Conservation (phyloP, 129 eudicot genomes). For the Escallonia rubra region DNA sequence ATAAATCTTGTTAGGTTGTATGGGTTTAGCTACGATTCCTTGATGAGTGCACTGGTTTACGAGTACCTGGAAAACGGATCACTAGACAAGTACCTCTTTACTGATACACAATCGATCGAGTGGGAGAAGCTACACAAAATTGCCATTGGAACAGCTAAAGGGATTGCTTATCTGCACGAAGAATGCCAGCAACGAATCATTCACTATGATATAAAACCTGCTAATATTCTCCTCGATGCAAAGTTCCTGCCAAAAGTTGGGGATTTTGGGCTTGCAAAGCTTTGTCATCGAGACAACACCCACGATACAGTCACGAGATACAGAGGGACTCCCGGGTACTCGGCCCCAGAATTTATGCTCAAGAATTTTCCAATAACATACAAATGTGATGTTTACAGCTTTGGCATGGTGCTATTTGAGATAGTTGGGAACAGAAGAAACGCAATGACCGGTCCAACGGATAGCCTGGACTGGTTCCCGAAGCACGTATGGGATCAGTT, state of each 20-base stretch:
- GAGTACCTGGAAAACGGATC: slow-evolving; percentile 34
- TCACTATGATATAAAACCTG: slow-evolving; percentile 37
- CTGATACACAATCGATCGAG: neutral
- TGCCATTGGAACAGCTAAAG: slow-evolving; percentile 23
- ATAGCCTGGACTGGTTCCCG: neutral
- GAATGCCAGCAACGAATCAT: slow-evolving; percentile 26
- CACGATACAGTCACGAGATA: slow-evolving; percentile 17
- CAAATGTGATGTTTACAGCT: slow-evolving; percentile 37
- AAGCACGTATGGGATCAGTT: neutral
- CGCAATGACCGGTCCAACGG: neutral
- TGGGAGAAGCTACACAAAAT: slow-evolving; percentile 27
- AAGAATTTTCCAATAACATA: slow-evolving; percentile 20
- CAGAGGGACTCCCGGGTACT: slow-evolving; percentile 33
- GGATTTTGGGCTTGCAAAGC: slow-evolving; percentile 37
- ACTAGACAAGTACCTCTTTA: slow-evolving; percentile 22
- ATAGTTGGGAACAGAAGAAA: slow-evolving; percentile 16
- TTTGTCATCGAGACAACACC: slow-evolving; percentile 20
- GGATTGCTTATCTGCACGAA: slow-evolving; percentile 30
- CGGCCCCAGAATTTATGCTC: slow-evolving; percentile 32
- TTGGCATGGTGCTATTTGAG: slow-evolving; percentile 32
- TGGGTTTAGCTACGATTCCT: slow-evolving; percentile 27
- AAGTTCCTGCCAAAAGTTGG: slow-evolving; percentile 24
- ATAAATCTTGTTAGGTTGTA: slow-evolving; percentile 23
- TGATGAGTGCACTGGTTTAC: slow-evolving; percentile 26
- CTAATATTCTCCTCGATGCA: slow-evolving; percentile 24